These are phyloP conservation scores for Exophiala spinifera DNA, from an alignment of 2,329 filamentous ascomycete genomes.

Conservation along the genomic window DNA sequence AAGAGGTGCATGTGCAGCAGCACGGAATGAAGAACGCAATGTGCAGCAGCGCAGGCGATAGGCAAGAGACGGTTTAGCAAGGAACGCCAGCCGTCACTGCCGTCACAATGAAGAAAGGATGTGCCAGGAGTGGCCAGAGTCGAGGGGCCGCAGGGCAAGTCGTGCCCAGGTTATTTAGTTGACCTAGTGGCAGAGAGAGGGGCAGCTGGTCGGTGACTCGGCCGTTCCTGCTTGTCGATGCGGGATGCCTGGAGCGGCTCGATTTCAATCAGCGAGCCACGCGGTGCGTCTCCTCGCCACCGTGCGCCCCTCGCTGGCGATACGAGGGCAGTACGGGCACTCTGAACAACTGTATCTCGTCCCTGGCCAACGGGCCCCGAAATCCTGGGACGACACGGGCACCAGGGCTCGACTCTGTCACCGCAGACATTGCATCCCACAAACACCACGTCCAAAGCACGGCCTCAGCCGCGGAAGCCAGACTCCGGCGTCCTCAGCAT, in stretches of 20 bases:
- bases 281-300: not conserved
- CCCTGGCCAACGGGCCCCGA: too few species aligned
- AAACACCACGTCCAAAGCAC: too few species aligned
- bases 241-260: not conserved
- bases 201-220: constrained; percentile 5
- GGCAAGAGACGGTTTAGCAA: not conserved
- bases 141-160: too few species aligned
- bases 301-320: too few species aligned
- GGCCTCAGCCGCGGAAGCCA: too few species aligned
- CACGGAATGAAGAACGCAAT: constrained; percentile 2
- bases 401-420: too few species aligned
- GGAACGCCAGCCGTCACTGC: constrained; percentile 6
- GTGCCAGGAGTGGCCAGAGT: not conserved
- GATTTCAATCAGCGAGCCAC: too few species aligned
- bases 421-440: too few species aligned
- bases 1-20: constrained; percentile 11
- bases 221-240: constrained; percentile 1
- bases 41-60: constrained; percentile 3
- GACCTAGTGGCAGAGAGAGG: constrained; percentile 6
- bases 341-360: too few species aligned
- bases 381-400: too few species aligned
- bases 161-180: too few species aligned
- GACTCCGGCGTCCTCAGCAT: not conserved
- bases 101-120: constrained; percentile 3
- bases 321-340: too few species aligned